Base-by-base conservation (phyloP, 2,329 filamentous ascomycete species). In the Claviceps digitariae region DNA sequence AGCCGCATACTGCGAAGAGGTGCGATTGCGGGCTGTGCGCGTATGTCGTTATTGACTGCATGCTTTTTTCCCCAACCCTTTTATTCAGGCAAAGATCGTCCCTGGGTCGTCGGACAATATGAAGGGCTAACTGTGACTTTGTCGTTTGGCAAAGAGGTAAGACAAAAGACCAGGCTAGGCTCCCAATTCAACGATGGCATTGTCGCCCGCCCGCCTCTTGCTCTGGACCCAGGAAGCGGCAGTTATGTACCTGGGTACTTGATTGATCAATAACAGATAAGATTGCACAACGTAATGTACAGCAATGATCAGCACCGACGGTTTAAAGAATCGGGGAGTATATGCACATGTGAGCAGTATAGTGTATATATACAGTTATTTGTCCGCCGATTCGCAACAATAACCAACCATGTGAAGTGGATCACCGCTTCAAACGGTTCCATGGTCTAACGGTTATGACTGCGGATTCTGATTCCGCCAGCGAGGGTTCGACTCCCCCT, bases 391-490 rank as follows among this genome's bases (percentile, higher is more conserved):
- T 17, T 20, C 8, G 5, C 48, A 54, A n/a, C 43, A 5, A 9
- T 54, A 59, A 20, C 54, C 52, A 23, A 9, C 57, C 60, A 64
- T 61, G 59, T 53, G 62, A 59, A 61, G 58, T 54, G 59, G 59
- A 51, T 21, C 52, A 64, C 62, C 57, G 50, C 55, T 60, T 59
- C 57, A 56, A 23, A 1, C 1, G 64, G 64, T 66, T 66, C 60
- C 62, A 62, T 67, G 64, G 63, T 67, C 64, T 67, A 66, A 66
- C 63, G 64, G 63, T 64, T 59, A 67, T 67, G 64, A 66, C 64
- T 67, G 64, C 64, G 63, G 64, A 66, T 57, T 57, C 56, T 66
- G 63, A 66, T 66, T 66, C 64, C 63, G 63, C 63, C 64, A 67
- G 64, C 64, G 63, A 65, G 63, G 64, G 63, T 66, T 65, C 63